Conservation (phyloP, 2,329 filamentous ascomycete species). For the Plenodomus lindquistii region DNA sequence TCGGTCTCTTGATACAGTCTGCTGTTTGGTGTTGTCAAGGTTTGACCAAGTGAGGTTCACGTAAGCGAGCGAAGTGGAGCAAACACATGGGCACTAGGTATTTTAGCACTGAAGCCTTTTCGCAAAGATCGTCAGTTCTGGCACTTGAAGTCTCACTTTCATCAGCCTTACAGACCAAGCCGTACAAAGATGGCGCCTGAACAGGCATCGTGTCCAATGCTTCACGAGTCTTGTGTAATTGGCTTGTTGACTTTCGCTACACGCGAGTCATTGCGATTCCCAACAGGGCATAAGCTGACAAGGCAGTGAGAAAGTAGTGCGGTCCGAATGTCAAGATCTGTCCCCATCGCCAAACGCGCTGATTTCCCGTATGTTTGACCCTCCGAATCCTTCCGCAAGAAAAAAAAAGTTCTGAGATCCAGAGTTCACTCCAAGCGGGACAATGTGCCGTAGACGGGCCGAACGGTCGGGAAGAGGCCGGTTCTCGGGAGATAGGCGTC, state of each 20-base stretch:
- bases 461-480: slow-evolving; percentile 14
- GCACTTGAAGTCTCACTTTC: neutral
- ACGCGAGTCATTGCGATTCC: neutral
- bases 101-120: neutral
- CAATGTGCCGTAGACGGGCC: slow-evolving; percentile 15
- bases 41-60: slow-evolving; percentile 2
- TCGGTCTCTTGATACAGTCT: neutral
- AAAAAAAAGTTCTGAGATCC: neutral
- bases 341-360: neutral
- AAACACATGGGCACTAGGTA: neutral
- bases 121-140: neutral
- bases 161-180: neutral
- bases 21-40: neutral
- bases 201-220: neutral
- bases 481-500: slow-evolving; percentile 22
- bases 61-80: slow-evolving; percentile 2
- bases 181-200: neutral
- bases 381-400: slow-evolving; percentile 4
- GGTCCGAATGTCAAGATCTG: neutral
- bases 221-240: no score
- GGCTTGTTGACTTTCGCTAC: no score
- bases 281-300: neutral
- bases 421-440: slow-evolving; percentile 4
- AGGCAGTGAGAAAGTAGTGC: neutral
- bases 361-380: neutral